These are phyloP conservation scores for Laburnicola sp. DNA, from an alignment of 2,329 filamentous ascomycete species.

Conservation along the genomic window DNA sequence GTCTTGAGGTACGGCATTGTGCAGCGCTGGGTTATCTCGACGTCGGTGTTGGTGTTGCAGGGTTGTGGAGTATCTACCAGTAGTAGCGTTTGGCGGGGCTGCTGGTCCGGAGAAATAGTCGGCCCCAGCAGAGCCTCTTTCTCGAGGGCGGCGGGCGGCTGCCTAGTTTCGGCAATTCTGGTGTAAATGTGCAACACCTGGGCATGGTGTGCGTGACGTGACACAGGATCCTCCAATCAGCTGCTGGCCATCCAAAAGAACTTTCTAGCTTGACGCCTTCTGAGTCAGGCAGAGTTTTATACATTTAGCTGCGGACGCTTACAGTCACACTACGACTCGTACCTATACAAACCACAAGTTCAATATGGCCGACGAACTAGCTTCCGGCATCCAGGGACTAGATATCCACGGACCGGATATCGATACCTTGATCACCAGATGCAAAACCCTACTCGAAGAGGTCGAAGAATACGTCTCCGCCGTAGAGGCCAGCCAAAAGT, in stretches of 20 bases:
- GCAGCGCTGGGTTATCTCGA: not conserved
- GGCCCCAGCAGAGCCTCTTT: not conserved
- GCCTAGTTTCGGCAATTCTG: no score
- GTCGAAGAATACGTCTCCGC: constrained; percentile 47
- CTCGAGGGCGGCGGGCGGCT: not conserved
- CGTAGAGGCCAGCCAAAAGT: constrained; percentile 36
- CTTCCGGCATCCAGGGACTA: constrained; percentile 5
- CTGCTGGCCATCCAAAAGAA: no score
- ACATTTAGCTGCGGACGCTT: no score
- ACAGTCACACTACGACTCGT: no score
- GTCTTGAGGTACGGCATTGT: constrained; percentile 79
- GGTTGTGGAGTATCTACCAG: constrained; percentile 3
- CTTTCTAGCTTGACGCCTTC: no score
- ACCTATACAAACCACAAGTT: not conserved
- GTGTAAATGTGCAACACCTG: no score
- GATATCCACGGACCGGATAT: constrained; percentile 19
- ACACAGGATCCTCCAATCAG: no score
- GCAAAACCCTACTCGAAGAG: constrained; percentile 45
- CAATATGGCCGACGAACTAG: constrained; percentile 11
- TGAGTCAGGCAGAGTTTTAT: no score
- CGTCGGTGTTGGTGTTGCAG: not conserved
- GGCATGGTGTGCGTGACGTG: no score
- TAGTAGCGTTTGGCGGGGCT: constrained; percentile 5
- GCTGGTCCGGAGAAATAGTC: constrained; percentile 1
- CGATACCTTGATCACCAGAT: constrained; percentile 43